Percentiles rank a stretch among this genome's conserved stretches.
These are phyloP conservation scores for Phytopythium aichiense DNA, from an alignment of 352 stramenopile species.

Conservation along the genomic window DNA sequence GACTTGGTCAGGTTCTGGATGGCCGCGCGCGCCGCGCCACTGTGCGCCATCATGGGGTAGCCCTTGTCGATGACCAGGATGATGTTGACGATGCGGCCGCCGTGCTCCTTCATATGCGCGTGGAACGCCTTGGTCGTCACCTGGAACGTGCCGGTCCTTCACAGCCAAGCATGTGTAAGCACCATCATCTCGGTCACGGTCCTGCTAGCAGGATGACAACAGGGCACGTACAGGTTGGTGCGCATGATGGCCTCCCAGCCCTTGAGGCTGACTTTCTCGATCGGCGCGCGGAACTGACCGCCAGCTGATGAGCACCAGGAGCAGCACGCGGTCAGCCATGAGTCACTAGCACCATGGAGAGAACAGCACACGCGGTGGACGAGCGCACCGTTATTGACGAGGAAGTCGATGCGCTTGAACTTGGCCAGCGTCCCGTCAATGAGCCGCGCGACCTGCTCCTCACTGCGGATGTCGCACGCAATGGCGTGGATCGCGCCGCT, in stretches of 20 bases:
- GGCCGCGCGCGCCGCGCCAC: slow-evolving; percentile 84
- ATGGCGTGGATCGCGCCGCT: slow-evolving; percentile 46
- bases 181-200: neutral
- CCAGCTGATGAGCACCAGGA: slow-evolving; percentile 41
- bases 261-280: slow-evolving; percentile 86
- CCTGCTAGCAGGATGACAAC: neutral
- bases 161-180: neutral
- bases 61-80: slow-evolving; percentile 93
- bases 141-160: slow-evolving; percentile 87
- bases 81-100: slow-evolving; percentile 94
- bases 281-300: slow-evolving; percentile 89
- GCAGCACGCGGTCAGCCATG: neutral
- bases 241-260: slow-evolving; percentile 92
- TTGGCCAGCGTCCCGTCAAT: slow-evolving; percentile 68
- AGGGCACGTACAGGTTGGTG: slow-evolving; percentile 75
- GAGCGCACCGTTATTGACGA: slow-evolving; percentile 87
- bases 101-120: slow-evolving; percentile 92
- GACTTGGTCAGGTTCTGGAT: slow-evolving; percentile 95
- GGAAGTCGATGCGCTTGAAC: slow-evolving; percentile 85
- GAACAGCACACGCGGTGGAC: neutral
- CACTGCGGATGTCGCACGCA: slow-evolving; percentile 73
- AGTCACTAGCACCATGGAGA: neutral
- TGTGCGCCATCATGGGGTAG: slow-evolving; percentile 91
- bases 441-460: slow-evolving; percentile 67
- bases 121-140: slow-evolving; percentile 91